Conservation (phyloP, 2,329 filamentous ascomycete genomes). For the Pestalotiopsis sp. region DNA sequence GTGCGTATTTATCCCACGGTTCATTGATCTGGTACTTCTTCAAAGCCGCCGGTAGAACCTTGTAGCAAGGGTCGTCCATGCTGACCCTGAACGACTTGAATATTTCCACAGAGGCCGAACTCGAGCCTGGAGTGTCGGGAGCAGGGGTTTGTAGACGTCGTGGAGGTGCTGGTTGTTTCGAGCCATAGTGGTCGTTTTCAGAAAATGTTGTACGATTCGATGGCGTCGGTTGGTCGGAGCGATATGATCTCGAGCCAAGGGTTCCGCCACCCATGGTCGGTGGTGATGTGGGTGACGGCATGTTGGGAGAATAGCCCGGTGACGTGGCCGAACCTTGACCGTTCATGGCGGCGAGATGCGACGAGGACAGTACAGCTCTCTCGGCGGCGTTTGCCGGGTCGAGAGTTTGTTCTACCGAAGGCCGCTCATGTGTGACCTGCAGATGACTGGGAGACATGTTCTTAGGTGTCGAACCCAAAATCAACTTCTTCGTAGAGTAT, state of each 20-base stretch:
- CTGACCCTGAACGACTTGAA: conserved; percentile 99
- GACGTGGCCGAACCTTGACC: conserved; percentile 57
- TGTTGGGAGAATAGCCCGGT: conserved; percentile 65
- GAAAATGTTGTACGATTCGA: conserved; percentile 58
- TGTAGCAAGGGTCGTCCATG: conserved; percentile 97
- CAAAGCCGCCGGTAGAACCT: conserved; percentile 90
- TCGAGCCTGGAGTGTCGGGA: conserved; percentile 59
- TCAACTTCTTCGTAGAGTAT: conserved; percentile 75
- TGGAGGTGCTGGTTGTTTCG: conserved; percentile 44
- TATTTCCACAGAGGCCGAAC: conserved; percentile 77
- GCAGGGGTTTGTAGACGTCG: conserved; percentile 63
- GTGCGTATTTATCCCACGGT: conserved; percentile 94
- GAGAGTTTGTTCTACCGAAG: conserved; percentile 63
- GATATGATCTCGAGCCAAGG: conserved; percentile 63
- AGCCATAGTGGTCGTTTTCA: conserved; percentile 47
- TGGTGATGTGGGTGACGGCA: conserved; percentile 71
- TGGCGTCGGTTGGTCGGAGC: conserved; percentile 55
- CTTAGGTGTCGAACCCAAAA: conserved; percentile 73
- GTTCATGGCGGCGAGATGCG: conserved; percentile 71
- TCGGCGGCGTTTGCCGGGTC: conserved; percentile 71
- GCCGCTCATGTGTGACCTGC: conserved; percentile 68
- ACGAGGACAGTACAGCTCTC: conserved; percentile 66
- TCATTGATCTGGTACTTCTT: conserved; percentile 99
- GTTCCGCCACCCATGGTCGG: conserved; percentile 54
- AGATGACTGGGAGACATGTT: conserved; percentile 74